Conservation (phyloP, 2,329 filamentous ascomycete species). For the Penicillium oxalicum region DNA sequence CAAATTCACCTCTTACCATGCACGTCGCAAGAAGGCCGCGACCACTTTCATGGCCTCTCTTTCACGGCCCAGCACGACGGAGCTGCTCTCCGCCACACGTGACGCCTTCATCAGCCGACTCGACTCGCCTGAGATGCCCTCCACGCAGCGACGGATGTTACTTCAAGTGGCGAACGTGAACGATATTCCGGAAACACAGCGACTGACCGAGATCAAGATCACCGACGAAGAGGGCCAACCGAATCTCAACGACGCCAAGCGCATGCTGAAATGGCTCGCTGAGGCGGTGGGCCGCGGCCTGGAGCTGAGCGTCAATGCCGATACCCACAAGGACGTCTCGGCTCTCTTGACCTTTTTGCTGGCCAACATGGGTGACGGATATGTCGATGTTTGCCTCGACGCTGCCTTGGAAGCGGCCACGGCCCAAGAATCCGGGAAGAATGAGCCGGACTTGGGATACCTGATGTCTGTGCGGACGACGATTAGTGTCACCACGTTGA, state of each 20-base stretch:
- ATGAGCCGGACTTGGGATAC: constrained; percentile 81
- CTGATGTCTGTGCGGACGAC: constrained; percentile 71
- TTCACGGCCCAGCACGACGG: constrained; percentile 73
- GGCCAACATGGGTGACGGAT: constrained; percentile 79
- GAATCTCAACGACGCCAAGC: constrained; percentile 80
- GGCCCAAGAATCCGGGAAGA: constrained; percentile 70
- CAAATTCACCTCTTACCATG: constrained; percentile 93
- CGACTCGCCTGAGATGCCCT: constrained; percentile 79
- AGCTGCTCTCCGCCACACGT: constrained; percentile 78
- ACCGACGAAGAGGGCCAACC: constrained; percentile 82
- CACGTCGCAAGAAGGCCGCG: constrained; percentile 71
- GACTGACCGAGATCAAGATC: constrained; percentile 82
- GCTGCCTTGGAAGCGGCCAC: constrained; percentile 68
- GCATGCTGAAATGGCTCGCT: constrained; percentile 96
- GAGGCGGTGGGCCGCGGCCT: constrained; percentile 88
- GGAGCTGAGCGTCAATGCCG: constrained; percentile 78
- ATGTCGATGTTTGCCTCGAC: constrained; percentile 60
- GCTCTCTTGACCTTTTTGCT: constrained; percentile 77
- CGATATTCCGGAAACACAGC: constrained; percentile 58
- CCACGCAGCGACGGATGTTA: constrained; percentile 85
- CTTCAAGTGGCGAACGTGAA: constrained; percentile 77
- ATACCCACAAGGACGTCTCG: constrained; percentile 90
- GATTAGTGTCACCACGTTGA: constrained; percentile 84
- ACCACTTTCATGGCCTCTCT: constrained; percentile 90
- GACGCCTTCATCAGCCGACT: constrained; percentile 87